Conservation (phyloP, 108 stramenopile species). For the Nannochloropsis granulata region DNA sequence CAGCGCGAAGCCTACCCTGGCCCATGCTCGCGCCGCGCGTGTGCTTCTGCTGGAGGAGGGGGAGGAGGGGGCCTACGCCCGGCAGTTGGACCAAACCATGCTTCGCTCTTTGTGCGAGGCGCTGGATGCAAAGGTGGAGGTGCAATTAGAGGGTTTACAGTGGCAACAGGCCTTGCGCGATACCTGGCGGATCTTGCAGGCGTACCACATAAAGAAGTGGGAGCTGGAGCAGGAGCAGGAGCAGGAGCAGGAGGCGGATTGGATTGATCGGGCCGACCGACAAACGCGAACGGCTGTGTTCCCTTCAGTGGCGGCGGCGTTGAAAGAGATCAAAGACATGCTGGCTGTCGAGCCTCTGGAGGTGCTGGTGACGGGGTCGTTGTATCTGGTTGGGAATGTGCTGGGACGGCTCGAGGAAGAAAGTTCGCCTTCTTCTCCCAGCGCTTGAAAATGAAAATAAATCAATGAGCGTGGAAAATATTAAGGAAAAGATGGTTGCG, state of each 20-base stretch:
- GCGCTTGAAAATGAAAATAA: not conserved
- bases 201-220: not conserved
- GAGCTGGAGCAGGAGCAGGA: not conserved
- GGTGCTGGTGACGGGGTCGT: conserved; percentile 3
- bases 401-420: not conserved
- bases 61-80: not conserved
- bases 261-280: not conserved
- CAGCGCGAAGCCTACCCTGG: not conserved
- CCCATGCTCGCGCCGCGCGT: not conserved
- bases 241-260: not conserved
- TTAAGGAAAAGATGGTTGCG: too few species aligned
- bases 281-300: not conserved
- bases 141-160: too few species aligned
- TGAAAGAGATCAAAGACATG: not conserved
- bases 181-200: not conserved
- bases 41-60: not conserved
- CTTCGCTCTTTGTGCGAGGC: not conserved
- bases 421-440: not conserved
- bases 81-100: not conserved
- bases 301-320: not conserved
- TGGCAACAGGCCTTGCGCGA: not conserved
- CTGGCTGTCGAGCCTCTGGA: not conserved
- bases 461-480: not conserved
- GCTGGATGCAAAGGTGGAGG: not conserved
- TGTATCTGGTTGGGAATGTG: conserved; percentile 1